Percentiles rank a stretch among this genome's conserved stretches.
These are phyloP conservation scores for Neurospora sp. DNA, from an alignment of 495 filamentous ascomycete genomes.

Conservation along the genomic window DNA sequence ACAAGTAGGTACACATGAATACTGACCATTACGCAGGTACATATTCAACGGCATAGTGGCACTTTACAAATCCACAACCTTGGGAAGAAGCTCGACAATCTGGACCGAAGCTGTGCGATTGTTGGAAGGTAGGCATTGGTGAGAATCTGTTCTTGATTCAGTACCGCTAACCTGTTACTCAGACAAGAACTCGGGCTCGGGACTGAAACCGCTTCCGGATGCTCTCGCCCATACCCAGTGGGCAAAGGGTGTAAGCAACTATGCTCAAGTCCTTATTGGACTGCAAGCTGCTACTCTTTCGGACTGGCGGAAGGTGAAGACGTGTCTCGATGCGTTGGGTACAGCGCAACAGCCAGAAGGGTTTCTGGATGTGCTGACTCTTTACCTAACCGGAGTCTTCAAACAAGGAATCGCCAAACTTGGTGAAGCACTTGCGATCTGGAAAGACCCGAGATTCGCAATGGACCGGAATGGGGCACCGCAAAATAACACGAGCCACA, in stretches of 20 bases:
- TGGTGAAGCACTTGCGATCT: conserved; percentile 53
- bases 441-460: conserved; percentile 47
- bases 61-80: conserved; percentile 50
- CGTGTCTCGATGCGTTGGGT: conserved; percentile 30
- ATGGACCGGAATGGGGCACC: conserved; percentile 34
- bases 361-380: conserved; percentile 31
- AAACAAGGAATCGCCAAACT: conserved; percentile 70
- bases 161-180: conserved; percentile 13
- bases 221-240: conserved; percentile 32
- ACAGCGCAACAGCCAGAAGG: conserved; percentile 19
- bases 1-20: conserved; percentile 21
- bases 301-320: conserved; percentile 36
- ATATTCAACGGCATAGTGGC: conserved; percentile 60
- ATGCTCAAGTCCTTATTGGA: conserved; percentile 37
- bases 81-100: conserved; percentile 46
- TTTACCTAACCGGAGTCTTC: conserved; percentile 68
- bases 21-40: conserved; percentile 27
- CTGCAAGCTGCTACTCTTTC: conserved; percentile 35
- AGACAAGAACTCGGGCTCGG: conserved; percentile 22
- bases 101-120: conserved; percentile 32
- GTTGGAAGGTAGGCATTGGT: conserved; percentile 13
- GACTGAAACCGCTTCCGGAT: conserved; percentile 30
- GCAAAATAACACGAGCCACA: conserved; percentile 31
- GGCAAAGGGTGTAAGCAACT: conserved; percentile 34
- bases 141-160: no score